These are phyloP conservation scores for Dictyostelium citrinum DNA, from an alignment of 78 protist species.

Conservation along the genomic window DNA sequence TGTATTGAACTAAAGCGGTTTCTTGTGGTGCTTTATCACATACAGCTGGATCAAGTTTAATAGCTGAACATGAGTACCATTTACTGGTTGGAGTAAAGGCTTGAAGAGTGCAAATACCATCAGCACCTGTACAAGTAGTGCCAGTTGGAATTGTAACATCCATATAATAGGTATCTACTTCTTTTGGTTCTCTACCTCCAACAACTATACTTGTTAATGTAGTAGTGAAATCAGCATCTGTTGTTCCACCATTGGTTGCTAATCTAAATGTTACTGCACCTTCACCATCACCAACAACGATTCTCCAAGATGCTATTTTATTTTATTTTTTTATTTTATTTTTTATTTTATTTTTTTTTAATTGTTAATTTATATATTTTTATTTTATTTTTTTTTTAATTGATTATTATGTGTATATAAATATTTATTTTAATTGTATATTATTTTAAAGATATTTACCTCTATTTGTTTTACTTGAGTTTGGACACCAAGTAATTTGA, in stretches of 20 bases:
- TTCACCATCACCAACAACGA: slow-evolving; percentile 47
- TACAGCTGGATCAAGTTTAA: not conserved
- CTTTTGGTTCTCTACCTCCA: not conserved
- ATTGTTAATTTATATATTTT: no score
- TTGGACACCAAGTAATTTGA: not conserved
- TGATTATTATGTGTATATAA: no score
- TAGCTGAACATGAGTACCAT: slow-evolving; percentile 33
- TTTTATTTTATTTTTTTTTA: no score
- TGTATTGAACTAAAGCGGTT: not conserved
- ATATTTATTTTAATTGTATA: no score
- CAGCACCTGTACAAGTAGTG: not conserved
- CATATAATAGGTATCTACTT: not conserved
- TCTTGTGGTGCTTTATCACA: not conserved
- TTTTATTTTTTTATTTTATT: no score
- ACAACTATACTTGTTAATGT: not conserved
- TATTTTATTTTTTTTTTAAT: no score
- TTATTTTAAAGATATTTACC: no score
- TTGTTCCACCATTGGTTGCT: not conserved
- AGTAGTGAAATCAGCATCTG: not conserved
- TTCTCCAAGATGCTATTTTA: not conserved
- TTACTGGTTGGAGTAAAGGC: not conserved
- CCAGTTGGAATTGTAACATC: slow-evolving; percentile 3
- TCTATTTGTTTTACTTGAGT: not conserved
- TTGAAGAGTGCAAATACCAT: slow-evolving; percentile 11
- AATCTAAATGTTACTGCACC: slow-evolving; percentile 35